A percentile compares a stretch with the other conserved stretches of the same genome.
phyloP scores from a whole-genome alignment of 352 stramenopile genomes.

The Phytophthora boehmeriae region DNA sequence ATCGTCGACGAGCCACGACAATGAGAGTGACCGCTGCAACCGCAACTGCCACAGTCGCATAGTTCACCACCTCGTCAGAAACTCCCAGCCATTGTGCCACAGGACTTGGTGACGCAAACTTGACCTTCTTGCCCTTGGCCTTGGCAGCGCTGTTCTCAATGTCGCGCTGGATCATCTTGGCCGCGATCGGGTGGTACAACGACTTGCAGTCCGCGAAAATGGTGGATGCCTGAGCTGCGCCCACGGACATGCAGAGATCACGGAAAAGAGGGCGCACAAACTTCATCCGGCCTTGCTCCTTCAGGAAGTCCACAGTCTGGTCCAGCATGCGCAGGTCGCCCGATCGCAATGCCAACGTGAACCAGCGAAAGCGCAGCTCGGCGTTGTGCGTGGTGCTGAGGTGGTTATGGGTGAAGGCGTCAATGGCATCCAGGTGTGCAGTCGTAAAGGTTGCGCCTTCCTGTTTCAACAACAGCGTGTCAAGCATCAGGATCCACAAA shows the following conservation, averaged over 20 bases:
- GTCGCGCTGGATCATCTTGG: conserved; percentile 77
- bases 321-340: conserved; percentile 48
- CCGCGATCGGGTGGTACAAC: conserved; percentile 70
- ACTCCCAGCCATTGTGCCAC: conserved; percentile 37
- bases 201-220: conserved; percentile 62
- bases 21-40: conserved; percentile 26
- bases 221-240: conserved; percentile 26
- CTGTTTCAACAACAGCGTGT: conserved; percentile 60
- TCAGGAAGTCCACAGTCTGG: conserved; percentile 50
- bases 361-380: conserved; percentile 79
- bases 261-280: conserved; percentile 73
- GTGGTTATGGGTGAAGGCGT: conserved; percentile 53
- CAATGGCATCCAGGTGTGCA: conserved; percentile 58
- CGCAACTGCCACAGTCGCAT: conserved; percentile 18
- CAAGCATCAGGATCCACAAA: conserved; percentile 64
- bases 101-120: conserved; percentile 35
- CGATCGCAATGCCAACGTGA: conserved; percentile 60
- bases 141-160: conserved; percentile 48
- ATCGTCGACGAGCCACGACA: conserved; percentile 28
- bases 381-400: conserved; percentile 62
- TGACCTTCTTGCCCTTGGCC: conserved; percentile 35
- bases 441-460: conserved; percentile 30
- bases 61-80: conserved; percentile 30
- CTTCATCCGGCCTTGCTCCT: conserved; percentile 82
- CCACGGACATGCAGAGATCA: conserved; percentile 51